phyloP scores from a whole-genome alignment of 2,329 filamentous ascomycete genomes.

The Fusarium succisae region DNA sequence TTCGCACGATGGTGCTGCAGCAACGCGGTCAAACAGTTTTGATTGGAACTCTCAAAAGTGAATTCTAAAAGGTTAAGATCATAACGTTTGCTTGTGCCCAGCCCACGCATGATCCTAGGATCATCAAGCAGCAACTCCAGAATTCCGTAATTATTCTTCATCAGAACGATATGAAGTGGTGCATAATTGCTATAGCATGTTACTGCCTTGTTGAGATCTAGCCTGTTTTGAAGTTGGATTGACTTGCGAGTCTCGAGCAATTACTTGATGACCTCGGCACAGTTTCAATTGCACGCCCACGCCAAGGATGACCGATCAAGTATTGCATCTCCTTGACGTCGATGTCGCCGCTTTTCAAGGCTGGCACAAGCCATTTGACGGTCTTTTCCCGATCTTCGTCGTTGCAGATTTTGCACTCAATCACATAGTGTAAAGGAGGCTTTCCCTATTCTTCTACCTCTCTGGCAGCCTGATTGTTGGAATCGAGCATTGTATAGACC shows the following conservation, averaged over 20 bases:
- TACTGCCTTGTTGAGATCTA: not conserved
- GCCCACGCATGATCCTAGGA: not conserved
- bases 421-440: not conserved
- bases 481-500: not conserved
- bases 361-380: not conserved
- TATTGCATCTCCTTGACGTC: not conserved
- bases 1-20: not conserved
- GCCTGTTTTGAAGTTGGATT: not conserved
- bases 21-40: not conserved
- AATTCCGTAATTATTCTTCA: not conserved
- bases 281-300: not conserved
- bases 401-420: not conserved
- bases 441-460: not conserved
- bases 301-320: not conserved
- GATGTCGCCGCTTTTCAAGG: not conserved
- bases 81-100: not conserved
- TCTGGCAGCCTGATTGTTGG: fast-evolving
- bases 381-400: not conserved
- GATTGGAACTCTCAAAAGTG: not conserved
- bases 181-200: too few species aligned
- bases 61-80: not conserved
- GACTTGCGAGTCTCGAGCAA: not conserved
- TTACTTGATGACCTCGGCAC: not conserved
- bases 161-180: not conserved
- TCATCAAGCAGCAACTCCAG: not conserved